Conservation (phyloP, 73 alveolate species). For the Blepharisma japonicum region DNA sequence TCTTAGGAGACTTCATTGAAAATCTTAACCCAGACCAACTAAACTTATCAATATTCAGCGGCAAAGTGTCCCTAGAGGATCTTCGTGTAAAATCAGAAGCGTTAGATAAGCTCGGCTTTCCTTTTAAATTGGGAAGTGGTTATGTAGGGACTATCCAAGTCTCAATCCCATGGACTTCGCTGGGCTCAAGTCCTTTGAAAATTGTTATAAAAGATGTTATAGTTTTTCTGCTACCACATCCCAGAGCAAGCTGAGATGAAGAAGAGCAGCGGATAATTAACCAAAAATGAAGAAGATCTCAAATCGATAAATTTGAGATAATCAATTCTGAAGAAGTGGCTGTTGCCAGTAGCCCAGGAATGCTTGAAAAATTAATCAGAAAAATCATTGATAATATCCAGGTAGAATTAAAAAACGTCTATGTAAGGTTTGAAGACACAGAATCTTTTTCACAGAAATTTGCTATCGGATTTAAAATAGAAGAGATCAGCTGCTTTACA, state of each 20-base stretch:
- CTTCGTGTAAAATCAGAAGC: constrained; percentile 33
- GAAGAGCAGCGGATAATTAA: constrained; percentile 36
- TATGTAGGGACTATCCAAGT: constrained; percentile 47
- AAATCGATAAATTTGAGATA: constrained; percentile 37
- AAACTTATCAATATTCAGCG: constrained; percentile 38
- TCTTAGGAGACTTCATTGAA: constrained; percentile 46
- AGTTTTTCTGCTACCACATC: constrained; percentile 40
- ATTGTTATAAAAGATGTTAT: constrained; percentile 42
- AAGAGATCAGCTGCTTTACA: constrained; percentile 33
- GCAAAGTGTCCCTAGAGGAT: constrained; percentile 46
- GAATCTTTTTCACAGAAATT: constrained; percentile 30
- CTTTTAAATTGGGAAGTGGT: constrained; percentile 51
- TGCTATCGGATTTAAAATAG: constrained; percentile 35
- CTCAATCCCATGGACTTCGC: constrained; percentile 43
- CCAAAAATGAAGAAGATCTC: constrained; percentile 24
- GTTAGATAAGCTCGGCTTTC: constrained; percentile 51
- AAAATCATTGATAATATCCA: constrained; percentile 44
- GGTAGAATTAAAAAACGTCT: constrained; percentile 37
- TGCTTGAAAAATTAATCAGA: constrained; percentile 37
- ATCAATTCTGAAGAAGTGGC: constrained; percentile 29
- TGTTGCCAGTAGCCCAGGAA: constrained; percentile 48
- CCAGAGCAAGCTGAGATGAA: constrained; percentile 46
- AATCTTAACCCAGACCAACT: constrained; percentile 49
- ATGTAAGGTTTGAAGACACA: constrained; percentile 48
- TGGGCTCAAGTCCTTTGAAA: constrained; percentile 42